phyloP scores from a whole-genome alignment of 139 green algal genomes.

The Coelastrella sp. region DNA sequence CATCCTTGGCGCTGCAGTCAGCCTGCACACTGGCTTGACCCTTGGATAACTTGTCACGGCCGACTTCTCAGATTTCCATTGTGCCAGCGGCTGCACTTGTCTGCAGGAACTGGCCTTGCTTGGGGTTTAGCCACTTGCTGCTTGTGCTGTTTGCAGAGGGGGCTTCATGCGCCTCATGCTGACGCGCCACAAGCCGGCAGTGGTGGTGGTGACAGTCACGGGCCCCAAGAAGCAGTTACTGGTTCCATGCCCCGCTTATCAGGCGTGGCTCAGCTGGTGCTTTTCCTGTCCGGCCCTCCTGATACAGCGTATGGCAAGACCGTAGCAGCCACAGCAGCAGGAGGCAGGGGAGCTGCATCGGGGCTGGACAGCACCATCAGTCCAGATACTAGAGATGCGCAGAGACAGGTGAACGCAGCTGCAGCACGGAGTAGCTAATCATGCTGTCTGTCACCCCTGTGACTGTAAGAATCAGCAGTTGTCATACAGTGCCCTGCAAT shows the following conservation, averaged over 20 bases:
- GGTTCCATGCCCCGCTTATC: background rate
- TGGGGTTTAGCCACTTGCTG: background rate
- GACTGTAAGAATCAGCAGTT: background rate
- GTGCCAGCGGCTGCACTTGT: too few relatives aligned
- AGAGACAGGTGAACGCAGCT: constrained; percentile 6
- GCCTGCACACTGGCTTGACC: too few relatives aligned
- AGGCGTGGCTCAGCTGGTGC: constrained; percentile 28
- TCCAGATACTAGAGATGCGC: background rate
- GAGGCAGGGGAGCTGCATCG: background rate
- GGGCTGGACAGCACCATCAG: background rate
- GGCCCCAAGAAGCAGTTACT: too few relatives aligned
- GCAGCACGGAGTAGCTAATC: too few relatives aligned
- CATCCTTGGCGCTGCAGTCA: background rate
- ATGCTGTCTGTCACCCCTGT: background rate
- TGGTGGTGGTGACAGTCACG: background rate
- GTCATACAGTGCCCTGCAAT: background rate
- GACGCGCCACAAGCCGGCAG: constrained; percentile 24
- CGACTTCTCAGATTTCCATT: too few relatives aligned
- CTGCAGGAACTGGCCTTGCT: too few relatives aligned
- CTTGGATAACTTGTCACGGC: too few relatives aligned
- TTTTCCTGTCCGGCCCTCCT: constrained; percentile 63
- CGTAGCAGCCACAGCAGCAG: background rate
- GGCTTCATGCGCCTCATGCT: constrained; percentile 3
- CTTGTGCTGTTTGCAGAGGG: background rate
- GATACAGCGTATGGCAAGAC: constrained; percentile 69